These are phyloP conservation scores for Candida ulmi DNA, from an alignment of 805 yeast species.

Conservation along the genomic window DNA sequence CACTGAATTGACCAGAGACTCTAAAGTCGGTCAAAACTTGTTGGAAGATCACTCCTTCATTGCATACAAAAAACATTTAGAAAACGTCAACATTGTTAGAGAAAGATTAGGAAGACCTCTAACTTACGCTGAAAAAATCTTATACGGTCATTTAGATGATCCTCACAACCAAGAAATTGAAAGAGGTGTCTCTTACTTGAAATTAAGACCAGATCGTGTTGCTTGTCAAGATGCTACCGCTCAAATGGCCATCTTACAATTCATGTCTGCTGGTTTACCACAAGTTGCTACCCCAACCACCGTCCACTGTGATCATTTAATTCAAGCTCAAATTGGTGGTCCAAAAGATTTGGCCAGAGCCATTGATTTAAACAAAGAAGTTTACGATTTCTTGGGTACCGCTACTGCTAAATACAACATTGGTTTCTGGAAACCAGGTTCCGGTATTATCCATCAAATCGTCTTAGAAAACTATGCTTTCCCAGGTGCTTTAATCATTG, in stretches of 20 bases:
- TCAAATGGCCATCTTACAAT: constrained; percentile 95
- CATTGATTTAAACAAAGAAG: constrained; percentile 86
- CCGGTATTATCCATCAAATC: constrained; percentile 98
- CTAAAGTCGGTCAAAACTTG: constrained; percentile 75
- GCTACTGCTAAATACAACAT: constrained; percentile 94
- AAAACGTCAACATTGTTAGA: constrained; percentile 81
- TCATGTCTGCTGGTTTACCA: constrained; percentile 92
- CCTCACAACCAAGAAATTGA: constrained; percentile 81
- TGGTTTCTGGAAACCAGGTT: constrained; percentile 99
- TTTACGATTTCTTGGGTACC: constrained; percentile 81
- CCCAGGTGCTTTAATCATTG: constrained; percentile 95
- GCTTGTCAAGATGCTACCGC: constrained; percentile 99
- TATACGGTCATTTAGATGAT: constrained; percentile 91
- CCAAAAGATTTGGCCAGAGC: constrained; percentile 80
- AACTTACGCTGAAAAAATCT: constrained; percentile 91
- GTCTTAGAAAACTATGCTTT: constrained; percentile 93
- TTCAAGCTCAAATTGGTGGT: constrained; percentile 94
- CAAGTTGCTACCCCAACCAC: constrained; percentile 92
- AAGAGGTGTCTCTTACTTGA: constrained; percentile 88
- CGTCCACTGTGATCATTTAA: constrained; percentile 96
- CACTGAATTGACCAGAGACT: constrained; percentile 47
- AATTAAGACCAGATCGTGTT: constrained; percentile 94
- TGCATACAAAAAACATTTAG: constrained; percentile 86
- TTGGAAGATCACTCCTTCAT: constrained; percentile 81
- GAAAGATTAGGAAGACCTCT: constrained; percentile 80